Evolutionary conservation across 2,329 filamentous ascomycete genomes (phyloP).

Genomic region (Aureobasidium sp.): DNA sequence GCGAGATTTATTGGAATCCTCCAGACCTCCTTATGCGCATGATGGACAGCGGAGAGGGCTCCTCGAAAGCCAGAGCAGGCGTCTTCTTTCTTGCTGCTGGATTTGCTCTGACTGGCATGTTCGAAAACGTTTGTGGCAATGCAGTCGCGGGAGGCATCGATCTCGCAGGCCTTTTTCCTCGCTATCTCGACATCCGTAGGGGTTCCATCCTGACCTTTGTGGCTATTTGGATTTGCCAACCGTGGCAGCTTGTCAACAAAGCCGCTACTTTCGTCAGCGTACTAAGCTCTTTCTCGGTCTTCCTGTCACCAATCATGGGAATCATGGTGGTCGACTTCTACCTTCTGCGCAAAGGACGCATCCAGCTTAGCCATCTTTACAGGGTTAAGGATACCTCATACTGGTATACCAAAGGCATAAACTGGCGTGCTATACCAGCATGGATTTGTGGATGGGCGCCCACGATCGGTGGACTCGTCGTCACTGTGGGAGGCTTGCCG

Average conservation of each 20-base stretch:
- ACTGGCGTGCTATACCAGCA: slow-evolving; percentile 34
- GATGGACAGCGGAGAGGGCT: slow-evolving; percentile 36
- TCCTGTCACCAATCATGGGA: slow-evolving; percentile 31
- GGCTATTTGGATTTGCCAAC: slow-evolving; percentile 28
- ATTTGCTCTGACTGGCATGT: slow-evolving; percentile 30
- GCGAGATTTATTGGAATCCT: slow-evolving; percentile 33
- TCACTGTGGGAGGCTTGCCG: slow-evolving; percentile 26
- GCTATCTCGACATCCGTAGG: not conserved
- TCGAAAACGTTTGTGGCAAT: slow-evolving; percentile 24
- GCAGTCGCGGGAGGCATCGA: slow-evolving; percentile 1
- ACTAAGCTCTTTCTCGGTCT: slow-evolving; percentile 35
- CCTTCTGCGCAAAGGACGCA: slow-evolving; percentile 25
- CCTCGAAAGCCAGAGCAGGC: slow-evolving; percentile 26
- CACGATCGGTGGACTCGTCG: slow-evolving; percentile 33
- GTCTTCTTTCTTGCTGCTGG: slow-evolving; percentile 30
- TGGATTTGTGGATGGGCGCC: slow-evolving; percentile 38
- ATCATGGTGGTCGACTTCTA: slow-evolving; percentile 33
- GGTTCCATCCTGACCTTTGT: slow-evolving; percentile 25
- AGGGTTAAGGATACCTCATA: slow-evolving; percentile 29
- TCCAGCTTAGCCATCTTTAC: slow-evolving; percentile 31
- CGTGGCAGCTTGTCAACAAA: slow-evolving; percentile 30
- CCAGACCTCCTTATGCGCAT: slow-evolving; percentile 37
- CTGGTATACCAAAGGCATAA: slow-evolving; percentile 36
- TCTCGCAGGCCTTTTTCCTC: not conserved
- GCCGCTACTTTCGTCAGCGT: slow-evolving; percentile 30